These are phyloP conservation scores for Butyriboletus appendiculatus DNA, from an alignment of 1,284 basidiomycete genomes.

Conservation along the genomic window DNA sequence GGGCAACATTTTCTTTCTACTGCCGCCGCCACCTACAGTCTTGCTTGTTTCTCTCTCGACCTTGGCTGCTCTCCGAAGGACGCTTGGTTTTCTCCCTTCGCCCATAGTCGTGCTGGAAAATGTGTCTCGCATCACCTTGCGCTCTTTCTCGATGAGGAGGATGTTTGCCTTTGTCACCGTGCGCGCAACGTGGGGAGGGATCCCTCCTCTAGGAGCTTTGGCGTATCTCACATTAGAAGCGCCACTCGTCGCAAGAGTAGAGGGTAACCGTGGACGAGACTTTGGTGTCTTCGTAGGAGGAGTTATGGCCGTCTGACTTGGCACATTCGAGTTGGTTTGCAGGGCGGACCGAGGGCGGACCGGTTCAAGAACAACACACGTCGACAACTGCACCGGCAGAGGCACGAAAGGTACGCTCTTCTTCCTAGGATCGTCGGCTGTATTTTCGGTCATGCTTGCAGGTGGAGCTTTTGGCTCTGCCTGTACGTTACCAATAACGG, in stretches of 20 bases:
- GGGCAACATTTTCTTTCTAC: slow-evolving; percentile 2
- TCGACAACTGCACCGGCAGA: background rate
- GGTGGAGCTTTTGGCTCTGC: background rate
- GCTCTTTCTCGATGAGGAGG: slow-evolving; percentile 28
- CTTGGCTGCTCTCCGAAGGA: slow-evolving; percentile 16
- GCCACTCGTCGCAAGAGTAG: background rate
- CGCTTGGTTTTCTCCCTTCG: slow-evolving; percentile 28
- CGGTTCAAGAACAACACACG: slow-evolving; percentile 2
- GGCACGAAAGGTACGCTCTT: background rate
- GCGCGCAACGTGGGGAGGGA: slow-evolving; percentile 34
- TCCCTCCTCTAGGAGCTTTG: slow-evolving; percentile 29
- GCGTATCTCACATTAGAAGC: slow-evolving; percentile 6
- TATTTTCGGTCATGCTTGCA: background rate
- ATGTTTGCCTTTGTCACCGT: slow-evolving; percentile 30
- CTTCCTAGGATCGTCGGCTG: background rate
- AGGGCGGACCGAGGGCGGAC: background rate
- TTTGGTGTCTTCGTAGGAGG: slow-evolving; percentile 10
- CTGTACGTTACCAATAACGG: background rate
- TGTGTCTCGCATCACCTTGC: slow-evolving; percentile 21
- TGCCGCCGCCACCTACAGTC: background rate
- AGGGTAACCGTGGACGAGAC: background rate
- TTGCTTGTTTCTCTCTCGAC: slow-evolving; percentile 5
- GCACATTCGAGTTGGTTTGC: background rate
- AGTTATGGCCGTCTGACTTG: background rate
- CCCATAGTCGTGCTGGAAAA: slow-evolving; percentile 1